Evolutionary conservation across 106 monocot species (phyloP), one percentile per base, ranked within the genome.

Genomic region (Dactylorhiza incarnata): DNA sequence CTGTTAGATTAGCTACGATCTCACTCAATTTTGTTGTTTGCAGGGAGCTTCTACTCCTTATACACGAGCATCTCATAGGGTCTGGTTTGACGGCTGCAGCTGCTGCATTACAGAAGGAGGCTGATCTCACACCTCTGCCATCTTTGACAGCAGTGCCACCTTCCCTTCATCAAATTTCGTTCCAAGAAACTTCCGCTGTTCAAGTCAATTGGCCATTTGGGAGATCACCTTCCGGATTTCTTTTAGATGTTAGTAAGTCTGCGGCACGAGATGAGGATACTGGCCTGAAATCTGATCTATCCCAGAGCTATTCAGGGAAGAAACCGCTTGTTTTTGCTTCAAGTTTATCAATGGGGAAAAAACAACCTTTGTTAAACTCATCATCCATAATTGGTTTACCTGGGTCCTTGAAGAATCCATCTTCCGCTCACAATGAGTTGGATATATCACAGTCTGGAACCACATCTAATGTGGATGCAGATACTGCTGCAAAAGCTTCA

Each of bases 11-110:
- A 76, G 22, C 48, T 71, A 11, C 43, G 54, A 49, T 48, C 17
- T 43, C 55, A 37, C 47, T 74, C n/a, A 2, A 37, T 78, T 56
- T 56, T 11, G 76, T 25, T 50, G 0, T 80, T 65, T 73, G 10
- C 81, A 96, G 94, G 87, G 99, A 99, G 75, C 84, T 99, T 17
- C 75, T 99, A 56, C 94, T 89, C 17, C 86, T 99, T 48, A 91
- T 99, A 56, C 89, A 90, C 70, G 94, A 99, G 52, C 94, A 99
- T 85, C 94, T 99, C 44, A 83, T 78, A 78, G 83, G 80, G 56
- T 94, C 99, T 56, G 99, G 94, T 9, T 82, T 99, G 20, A 78
- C 80, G 29, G 81, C 86, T 45, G 83, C 91, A 65, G 99, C 99
- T 51, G 78, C 85, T 48, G 79, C 85, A 55, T 78, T 99, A 37